These are phyloP conservation scores for Nothopassalora personata DNA, from an alignment of 2,329 filamentous ascomycete genomes.

Conservation along the genomic window DNA sequence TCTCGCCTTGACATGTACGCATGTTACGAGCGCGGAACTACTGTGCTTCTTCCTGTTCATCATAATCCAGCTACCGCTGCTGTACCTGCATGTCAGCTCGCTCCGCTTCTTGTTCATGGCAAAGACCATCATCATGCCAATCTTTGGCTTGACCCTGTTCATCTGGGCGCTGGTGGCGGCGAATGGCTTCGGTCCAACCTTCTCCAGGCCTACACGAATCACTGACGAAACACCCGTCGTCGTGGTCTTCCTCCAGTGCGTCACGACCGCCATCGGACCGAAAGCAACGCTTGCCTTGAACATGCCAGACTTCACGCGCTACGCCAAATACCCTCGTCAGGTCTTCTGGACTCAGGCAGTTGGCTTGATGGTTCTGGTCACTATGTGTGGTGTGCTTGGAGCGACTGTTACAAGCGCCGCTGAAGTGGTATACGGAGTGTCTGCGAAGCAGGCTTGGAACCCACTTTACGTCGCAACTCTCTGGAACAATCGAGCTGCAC, in stretches of 20 bases:
- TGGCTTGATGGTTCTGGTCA: slow-evolving; percentile 28
- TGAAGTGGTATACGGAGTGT: slow-evolving; percentile 42
- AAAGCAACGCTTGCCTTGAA: slow-evolving; percentile 50
- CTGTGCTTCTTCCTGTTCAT: too few species aligned
- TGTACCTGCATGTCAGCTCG: too few species aligned
- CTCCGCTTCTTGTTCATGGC: too few species aligned
- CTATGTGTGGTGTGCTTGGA: slow-evolving; percentile 51
- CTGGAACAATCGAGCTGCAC: slow-evolving; percentile 13
- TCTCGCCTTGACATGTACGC: too few species aligned
- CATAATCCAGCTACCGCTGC: too few species aligned
- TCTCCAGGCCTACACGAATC: slow-evolving; percentile 18
- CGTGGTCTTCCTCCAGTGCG: slow-evolving; percentile 19
- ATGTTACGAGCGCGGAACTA: too few species aligned
- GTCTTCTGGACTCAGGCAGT: slow-evolving; percentile 9
- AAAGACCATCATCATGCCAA: slow-evolving; percentile 44
- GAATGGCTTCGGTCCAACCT: slow-evolving; percentile 40
- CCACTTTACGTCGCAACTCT: slow-evolving; percentile 3
- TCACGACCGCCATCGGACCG: slow-evolving; percentile 32
- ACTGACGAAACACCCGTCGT: slow-evolving; percentile 11
- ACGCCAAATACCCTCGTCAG: slow-evolving; percentile 9
- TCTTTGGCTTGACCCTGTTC: slow-evolving; percentile 57
- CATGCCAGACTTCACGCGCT: slow-evolving; percentile 17
- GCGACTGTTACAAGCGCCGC: slow-evolving; percentile 43
- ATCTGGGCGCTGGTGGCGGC: slow-evolving; percentile 56
- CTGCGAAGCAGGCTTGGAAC: slow-evolving; percentile 27